Conservation (phyloP, 805 yeast species). For the Candida sonorensis region DNA sequence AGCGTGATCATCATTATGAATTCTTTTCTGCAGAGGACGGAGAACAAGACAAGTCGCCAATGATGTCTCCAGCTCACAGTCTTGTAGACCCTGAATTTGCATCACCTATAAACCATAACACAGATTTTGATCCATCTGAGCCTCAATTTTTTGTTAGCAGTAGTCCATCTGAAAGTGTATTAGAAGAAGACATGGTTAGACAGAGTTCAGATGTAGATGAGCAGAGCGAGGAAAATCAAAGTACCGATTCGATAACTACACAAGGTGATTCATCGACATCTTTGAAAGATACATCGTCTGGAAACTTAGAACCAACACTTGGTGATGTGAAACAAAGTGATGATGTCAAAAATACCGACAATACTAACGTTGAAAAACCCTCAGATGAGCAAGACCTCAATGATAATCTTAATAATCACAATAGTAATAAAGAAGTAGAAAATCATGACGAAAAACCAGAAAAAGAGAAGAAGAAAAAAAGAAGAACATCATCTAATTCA, state of each 20-base stretch:
- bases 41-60: conserved; percentile 15
- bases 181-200: conserved; percentile 15
- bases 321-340: too few species aligned
- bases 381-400: too few species aligned
- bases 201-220: conserved; percentile 2
- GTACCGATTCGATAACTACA: conserved; percentile 1
- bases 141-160: conserved; percentile 74
- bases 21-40: conserved; percentile 76
- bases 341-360: background rate
- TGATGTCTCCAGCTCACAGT: conserved; percentile 14
- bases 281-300: too few species aligned
- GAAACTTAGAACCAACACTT: too few species aligned
- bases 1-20: conserved; percentile 86
- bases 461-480: conserved; percentile 1
- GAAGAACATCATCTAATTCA: conserved; percentile 10
- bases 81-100: conserved; percentile 13
- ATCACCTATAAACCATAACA: conserved; percentile 32
- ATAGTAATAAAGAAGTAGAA: too few species aligned
- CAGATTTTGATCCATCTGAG: conserved; percentile 83
- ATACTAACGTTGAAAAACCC: too few species aligned
- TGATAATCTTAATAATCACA: too few species aligned
- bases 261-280: too few species aligned
- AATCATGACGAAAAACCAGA: background rate
- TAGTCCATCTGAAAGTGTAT: conserved; percentile 27
- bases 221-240: conserved; percentile 2